Percentiles rank a stretch among this genome's conserved stretches.
Conservation (phyloP, 345 rosid species). For the Linum lewisii region DNA sequence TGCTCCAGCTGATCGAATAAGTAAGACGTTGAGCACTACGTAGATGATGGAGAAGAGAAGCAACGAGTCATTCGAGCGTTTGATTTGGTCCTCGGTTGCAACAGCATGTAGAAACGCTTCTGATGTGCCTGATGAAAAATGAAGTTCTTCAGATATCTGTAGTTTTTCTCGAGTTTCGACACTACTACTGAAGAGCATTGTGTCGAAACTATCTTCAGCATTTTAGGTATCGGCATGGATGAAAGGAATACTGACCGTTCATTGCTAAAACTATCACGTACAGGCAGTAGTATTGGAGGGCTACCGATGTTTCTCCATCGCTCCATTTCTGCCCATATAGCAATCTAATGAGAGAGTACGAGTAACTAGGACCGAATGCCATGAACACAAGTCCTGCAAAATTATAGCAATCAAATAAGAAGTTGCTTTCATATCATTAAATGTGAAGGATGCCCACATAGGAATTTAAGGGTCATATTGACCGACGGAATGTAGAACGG, state of each 20-base stretch:
- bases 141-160: not conserved
- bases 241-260: constrained; percentile 47
- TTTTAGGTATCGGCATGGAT: not conserved
- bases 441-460: not conserved
- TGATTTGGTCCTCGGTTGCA: constrained; percentile 68
- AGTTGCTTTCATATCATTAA: no score
- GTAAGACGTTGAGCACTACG: constrained; percentile 44
- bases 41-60: constrained; percentile 63
- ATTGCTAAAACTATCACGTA: constrained; percentile 72
- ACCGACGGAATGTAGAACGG: not conserved
- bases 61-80: constrained; percentile 66
- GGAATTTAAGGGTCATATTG: not conserved
- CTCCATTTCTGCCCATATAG: constrained; percentile 92
- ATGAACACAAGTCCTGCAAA: constrained; percentile 58
- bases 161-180: no score
- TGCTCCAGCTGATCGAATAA: constrained; percentile 72
- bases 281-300: constrained; percentile 72
- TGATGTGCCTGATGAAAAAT: constrained; percentile 64
- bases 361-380: constrained; percentile 97
- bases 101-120: constrained; percentile 94
- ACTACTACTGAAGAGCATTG: no score
- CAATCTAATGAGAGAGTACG: constrained; percentile 81
- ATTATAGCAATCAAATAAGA: no score
- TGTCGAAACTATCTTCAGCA: no score
- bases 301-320: constrained; percentile 83